Evolutionary conservation across 2,329 filamentous ascomycete genomes (phyloP).

Genomic region (Colletotrichum incanum): DNA sequence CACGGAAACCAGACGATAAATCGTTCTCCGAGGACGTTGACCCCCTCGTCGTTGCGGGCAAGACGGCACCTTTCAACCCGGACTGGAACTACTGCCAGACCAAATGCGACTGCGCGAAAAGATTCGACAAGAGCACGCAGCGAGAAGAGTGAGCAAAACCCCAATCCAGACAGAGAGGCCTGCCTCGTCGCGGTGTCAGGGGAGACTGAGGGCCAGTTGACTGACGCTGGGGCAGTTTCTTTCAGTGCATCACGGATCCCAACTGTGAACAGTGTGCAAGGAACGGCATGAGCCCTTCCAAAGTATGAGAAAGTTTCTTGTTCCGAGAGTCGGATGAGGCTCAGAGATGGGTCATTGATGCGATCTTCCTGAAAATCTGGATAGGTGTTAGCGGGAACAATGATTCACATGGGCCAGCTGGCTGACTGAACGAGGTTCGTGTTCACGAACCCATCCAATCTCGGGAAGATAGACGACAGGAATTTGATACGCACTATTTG

Average conservation of each 20-base stretch:
- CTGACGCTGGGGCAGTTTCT: slow-evolving; percentile 47
- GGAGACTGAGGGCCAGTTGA: too few relatives aligned
- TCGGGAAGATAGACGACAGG: too few relatives aligned
- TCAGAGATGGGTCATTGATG: not conserved
- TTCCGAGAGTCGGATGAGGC: not conserved
- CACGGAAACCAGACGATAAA: slow-evolving; percentile 3
- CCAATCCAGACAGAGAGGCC: not conserved
- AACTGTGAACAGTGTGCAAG: slow-evolving; percentile 48
- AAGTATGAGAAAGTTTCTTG: not conserved
- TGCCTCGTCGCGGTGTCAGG: not conserved
- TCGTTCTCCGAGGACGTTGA: slow-evolving; percentile 11
- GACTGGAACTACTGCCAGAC: slow-evolving; percentile 25
- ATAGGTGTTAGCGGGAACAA: too few relatives aligned
- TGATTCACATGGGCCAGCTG: not conserved
- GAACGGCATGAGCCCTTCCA: slow-evolving; percentile 16
- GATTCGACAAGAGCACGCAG: slow-evolving; percentile 43
- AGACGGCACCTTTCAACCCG: slow-evolving; percentile 25
- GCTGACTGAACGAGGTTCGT: not conserved
- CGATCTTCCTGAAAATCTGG: not conserved
- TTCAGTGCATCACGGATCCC: slow-evolving; percentile 54
- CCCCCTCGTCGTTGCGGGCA: slow-evolving; percentile 35
- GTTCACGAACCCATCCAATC: not conserved
- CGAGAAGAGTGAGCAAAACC: slow-evolving; percentile 41
- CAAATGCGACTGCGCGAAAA: slow-evolving; percentile 48
- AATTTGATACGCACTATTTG: not conserved